Conservation (phyloP, 192 early-diverging fungal species). For the Kickxella alabastrina region DNA sequence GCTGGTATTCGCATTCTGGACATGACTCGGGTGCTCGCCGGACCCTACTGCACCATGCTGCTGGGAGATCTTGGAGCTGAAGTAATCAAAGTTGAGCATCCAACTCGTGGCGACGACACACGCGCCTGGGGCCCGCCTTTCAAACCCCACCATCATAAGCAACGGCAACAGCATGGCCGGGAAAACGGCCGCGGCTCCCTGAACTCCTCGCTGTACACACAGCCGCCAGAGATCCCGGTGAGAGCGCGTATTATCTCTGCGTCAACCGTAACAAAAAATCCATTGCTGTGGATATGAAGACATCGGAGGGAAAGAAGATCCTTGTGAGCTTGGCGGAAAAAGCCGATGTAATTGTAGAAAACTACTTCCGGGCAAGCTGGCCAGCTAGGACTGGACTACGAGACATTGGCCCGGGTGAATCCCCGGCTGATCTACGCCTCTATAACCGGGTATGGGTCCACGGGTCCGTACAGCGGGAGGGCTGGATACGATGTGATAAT, state of each 20-base stretch:
- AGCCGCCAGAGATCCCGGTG: slow-evolving; percentile 43
- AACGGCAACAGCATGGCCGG: too few relatives aligned
- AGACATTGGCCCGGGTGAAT: slow-evolving; percentile 63
- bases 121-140: slow-evolving; percentile 79
- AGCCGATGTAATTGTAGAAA: slow-evolving; percentile 86
- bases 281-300: slow-evolving; percentile 82
- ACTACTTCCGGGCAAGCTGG: slow-evolving; percentile 87
- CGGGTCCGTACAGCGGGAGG: slow-evolving; percentile 72
- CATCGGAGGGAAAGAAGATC: slow-evolving; percentile 57
- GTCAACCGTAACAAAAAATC: slow-evolving; percentile 93
- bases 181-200: too few relatives aligned
- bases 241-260: slow-evolving; percentile 87
- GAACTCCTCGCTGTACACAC: too few relatives aligned
- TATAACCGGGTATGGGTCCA: slow-evolving; percentile 80
- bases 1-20: slow-evolving; percentile 66
- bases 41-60: slow-evolving; percentile 77
- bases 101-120: slow-evolving; percentile 81
- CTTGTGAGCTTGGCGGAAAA: slow-evolving; percentile 62
- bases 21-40: slow-evolving; percentile 70
- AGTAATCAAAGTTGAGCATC: slow-evolving; percentile 88
- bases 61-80: slow-evolving; percentile 82
- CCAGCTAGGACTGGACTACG: slow-evolving; percentile 70
- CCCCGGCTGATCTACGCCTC: slow-evolving; percentile 84
- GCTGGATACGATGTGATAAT: slow-evolving; percentile 91
- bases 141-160: slow-evolving; percentile 8